These are phyloP conservation scores for Nicotiana knightiana DNA, from an alignment of 257 asterid genomes.

Conservation along the genomic window DNA sequence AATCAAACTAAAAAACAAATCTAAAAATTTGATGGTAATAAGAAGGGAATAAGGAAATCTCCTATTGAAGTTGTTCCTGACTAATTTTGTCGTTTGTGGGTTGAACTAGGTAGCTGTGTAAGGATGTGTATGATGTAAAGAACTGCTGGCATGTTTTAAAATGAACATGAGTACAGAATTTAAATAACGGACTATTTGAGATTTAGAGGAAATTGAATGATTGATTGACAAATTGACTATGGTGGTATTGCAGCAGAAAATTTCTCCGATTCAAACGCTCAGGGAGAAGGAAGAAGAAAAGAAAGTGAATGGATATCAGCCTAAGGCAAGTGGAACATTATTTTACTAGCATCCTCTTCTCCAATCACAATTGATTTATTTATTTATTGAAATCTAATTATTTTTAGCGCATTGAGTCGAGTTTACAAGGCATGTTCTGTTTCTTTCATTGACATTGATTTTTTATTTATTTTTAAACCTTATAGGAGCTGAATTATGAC, in stretches of 20 bases:
- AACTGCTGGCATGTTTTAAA: background rate
- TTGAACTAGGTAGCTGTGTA: no score
- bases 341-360: background rate
- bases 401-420: background rate
- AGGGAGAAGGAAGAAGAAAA: constrained; percentile 54
- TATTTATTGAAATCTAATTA: background rate
- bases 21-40: background rate
- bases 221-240: background rate
- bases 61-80: background rate
- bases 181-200: background rate
- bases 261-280: constrained; percentile 51
- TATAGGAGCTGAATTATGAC: constrained; percentile 4
- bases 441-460: background rate
- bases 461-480: background rate
- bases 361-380: background rate
- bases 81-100: no score
- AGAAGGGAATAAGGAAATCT: background rate
- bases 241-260: constrained; percentile 27
- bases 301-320: constrained; percentile 29
- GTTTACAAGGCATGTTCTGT: background rate
- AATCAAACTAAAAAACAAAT: background rate
- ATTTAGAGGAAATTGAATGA: background rate
- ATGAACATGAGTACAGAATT: background rate
- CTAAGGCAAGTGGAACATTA: constrained; percentile 7
- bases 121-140: no score